phyloP scores from a whole-genome alignment of 331 rosid genomes.

The Rosa hybrid region DNA sequence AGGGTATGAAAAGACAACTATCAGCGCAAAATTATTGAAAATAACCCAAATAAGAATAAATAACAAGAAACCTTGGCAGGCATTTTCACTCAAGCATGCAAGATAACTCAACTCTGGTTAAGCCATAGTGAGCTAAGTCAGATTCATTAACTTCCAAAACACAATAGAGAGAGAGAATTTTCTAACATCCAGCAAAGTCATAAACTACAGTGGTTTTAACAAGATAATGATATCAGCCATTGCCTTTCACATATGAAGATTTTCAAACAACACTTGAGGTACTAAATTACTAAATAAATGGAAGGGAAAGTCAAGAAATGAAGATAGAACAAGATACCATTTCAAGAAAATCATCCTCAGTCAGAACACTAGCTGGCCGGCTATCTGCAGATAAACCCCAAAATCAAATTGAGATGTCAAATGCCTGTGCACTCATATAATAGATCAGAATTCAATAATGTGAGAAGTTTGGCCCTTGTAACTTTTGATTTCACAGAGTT shows the following conservation, averaged over 20 bases:
- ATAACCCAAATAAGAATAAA: neutral
- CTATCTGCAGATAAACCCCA: slow-evolving; percentile 52
- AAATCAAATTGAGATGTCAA: slow-evolving; percentile 42
- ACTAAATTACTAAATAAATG: neutral
- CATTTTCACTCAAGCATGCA: slow-evolving; percentile 11
- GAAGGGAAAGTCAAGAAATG: neutral
- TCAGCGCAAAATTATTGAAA: neutral
- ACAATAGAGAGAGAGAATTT: neutral
- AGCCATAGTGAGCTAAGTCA: slow-evolving; percentile 5
- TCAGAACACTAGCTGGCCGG: slow-evolving; percentile 46
- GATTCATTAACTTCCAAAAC: slow-evolving; percentile 19
- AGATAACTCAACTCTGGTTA: neutral
- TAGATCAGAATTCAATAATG: slow-evolving; percentile 29
- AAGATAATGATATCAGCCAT: neutral
- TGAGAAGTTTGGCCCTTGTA: slow-evolving; percentile 33
- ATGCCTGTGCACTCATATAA: slow-evolving; percentile 34
- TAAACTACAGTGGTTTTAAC: neutral
- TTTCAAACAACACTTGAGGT: neutral
- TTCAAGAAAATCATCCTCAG: slow-evolving; percentile 70
- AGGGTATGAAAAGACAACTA: slow-evolving; percentile 8
- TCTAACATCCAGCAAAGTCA: neutral
- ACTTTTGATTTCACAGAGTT: slow-evolving; percentile 37
- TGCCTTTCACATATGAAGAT: neutral
- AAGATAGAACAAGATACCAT: slow-evolving; percentile 46
- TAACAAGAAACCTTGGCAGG: neutral